Conservation (phyloP, 2,329 filamentous ascomycete species). For the Pseudogymnoascus sp. region DNA sequence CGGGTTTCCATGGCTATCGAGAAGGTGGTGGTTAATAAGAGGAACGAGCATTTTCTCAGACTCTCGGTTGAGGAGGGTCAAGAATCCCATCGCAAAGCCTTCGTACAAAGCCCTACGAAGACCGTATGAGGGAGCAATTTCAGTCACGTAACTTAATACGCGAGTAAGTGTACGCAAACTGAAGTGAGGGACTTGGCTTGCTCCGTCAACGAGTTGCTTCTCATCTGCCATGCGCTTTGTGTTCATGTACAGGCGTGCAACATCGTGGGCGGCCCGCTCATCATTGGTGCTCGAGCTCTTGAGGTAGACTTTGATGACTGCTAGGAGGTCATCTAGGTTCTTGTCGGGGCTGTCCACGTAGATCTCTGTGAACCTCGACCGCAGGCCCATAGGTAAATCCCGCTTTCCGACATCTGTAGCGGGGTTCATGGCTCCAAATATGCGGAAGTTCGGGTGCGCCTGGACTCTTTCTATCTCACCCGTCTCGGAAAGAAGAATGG, state of each 20-base stretch:
- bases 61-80: slow-evolving; percentile 76
- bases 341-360: slow-evolving; percentile 88
- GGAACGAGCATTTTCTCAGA: slow-evolving; percentile 76
- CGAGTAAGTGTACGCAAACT: slow-evolving; percentile 90
- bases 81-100: slow-evolving; percentile 96
- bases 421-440: slow-evolving; percentile 99
- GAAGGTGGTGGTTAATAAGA: slow-evolving; percentile 72
- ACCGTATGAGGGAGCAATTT: slow-evolving; percentile 78
- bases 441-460: slow-evolving; percentile 86
- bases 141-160: slow-evolving; percentile 79
- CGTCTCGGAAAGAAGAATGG: slow-evolving; percentile 84
- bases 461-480: slow-evolving; percentile 85
- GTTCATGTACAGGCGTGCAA: slow-evolving; percentile 80
- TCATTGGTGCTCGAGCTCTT: slow-evolving; percentile 65
- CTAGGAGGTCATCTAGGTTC: slow-evolving; percentile 78
- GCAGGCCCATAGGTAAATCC: slow-evolving; percentile 79
- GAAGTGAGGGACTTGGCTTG: slow-evolving; percentile 93
- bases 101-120: slow-evolving; percentile 83
- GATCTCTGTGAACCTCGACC: slow-evolving; percentile 90
- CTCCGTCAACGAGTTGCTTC: slow-evolving; percentile 86
- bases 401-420: slow-evolving; percentile 96
- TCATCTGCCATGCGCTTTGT: slow-evolving; percentile 76
- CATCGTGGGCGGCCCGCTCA: slow-evolving; percentile 68
- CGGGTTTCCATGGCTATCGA: slow-evolving; percentile 62
- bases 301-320: slow-evolving; percentile 84